phyloP scores from a whole-genome alignment of 164 flowering plant species.

The Tinospora cordifolia region DNA sequence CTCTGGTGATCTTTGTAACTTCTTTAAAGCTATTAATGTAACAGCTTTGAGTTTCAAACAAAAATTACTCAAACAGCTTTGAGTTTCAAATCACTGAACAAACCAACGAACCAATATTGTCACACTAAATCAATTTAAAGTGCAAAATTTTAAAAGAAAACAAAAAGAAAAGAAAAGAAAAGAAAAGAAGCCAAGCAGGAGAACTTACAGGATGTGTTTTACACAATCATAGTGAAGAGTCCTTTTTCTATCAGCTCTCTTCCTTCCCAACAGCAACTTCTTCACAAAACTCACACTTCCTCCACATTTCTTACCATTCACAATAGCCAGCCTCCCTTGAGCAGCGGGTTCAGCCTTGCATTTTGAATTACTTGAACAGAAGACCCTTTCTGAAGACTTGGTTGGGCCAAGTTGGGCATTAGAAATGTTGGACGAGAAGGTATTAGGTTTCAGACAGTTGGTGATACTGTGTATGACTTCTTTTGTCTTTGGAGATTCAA shows the following conservation, averaged over 20 bases:
- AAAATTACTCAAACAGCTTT: too few species aligned
- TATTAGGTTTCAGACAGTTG: background rate
- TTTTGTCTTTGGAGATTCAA: slow-evolving; percentile 33
- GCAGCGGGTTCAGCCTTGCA: background rate
- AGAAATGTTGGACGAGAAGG: background rate
- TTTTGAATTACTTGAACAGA: background rate
- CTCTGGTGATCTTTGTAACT: too few species aligned
- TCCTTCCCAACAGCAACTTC: slow-evolving; percentile 1
- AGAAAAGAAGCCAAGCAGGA: background rate
- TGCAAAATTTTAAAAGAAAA: too few species aligned
- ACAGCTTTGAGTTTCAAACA: too few species aligned
- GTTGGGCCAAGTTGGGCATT: background rate
- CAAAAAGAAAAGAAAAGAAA: background rate
- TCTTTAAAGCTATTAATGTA: too few species aligned
- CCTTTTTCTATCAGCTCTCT: background rate
- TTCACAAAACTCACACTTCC: background rate
- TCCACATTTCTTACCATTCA: background rate
- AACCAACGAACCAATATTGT: too few species aligned
- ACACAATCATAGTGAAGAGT: background rate
- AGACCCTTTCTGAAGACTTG: background rate
- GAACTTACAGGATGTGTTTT: background rate
- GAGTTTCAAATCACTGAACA: too few species aligned
- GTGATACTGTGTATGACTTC: slow-evolving; percentile 17
- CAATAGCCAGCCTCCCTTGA: background rate
- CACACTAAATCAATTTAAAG: too few species aligned